Evolutionary conservation across 202 grass and related monocot genomes (phyloP), one percentile per base, ranked within the genome.

Genomic region (Schoenoplectus triqueter): DNA sequence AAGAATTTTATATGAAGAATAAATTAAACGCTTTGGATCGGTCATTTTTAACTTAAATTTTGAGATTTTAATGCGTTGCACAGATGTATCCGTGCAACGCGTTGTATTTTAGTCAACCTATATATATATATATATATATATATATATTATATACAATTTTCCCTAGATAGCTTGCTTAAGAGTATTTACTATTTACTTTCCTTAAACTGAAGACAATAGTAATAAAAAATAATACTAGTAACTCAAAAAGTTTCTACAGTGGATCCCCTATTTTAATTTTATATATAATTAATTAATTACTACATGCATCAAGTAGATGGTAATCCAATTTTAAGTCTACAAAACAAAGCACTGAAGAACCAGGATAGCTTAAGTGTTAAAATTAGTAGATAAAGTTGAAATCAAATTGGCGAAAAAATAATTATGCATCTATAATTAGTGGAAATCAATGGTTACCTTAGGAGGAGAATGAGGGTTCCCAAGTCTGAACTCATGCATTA

Each of bases 401-500:
- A 31, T 31, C 31, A 31, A 59, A 69, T 54, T 39, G 31, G 31
- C 3, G 51, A 22, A 69, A 51, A 31, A 21, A 41, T 66, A 40
- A 64, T 64, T 65, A 62, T 81, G 6, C 56, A 64, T 81, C 9
- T 19, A 18, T 31, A 31, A 80, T 80, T 63, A 80, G 54, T 61
- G 51, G 1, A 62, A 48, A 44, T 63, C 66, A 46, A 22, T 81
- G 4, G 31, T 49, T 50, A 87, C 93, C 91, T 94, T 92, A 17
- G 88, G 87, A 17, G 90, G 88, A 14, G 88, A 64, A 61, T 84
- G 66, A 15, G 85, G 94, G 17, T 92, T 92, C 60, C 92, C 94
- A 84, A 97, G 87, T 82, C 94, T 85, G 46, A 97, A 97, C 56
- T 97, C 94, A 5, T 97, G 94, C 94, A 97, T 97, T 31, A 97